Evolutionary conservation across 208 protist genomes (phyloP).

Genomic region (Trypanosoma brucei): DNA sequence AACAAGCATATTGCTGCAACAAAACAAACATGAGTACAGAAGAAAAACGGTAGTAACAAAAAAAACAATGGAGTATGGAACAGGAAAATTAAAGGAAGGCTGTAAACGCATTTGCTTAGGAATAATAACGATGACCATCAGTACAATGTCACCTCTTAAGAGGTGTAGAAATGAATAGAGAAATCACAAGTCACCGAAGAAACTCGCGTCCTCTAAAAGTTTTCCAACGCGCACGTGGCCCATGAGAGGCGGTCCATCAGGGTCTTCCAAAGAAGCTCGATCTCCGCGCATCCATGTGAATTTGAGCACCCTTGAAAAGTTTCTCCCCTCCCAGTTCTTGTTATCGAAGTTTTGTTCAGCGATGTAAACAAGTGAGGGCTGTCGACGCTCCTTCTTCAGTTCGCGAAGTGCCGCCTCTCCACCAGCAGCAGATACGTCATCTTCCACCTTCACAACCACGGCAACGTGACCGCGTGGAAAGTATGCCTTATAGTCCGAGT

Average conservation of each 20-base stretch:
- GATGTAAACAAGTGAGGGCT: slow-evolving; percentile 55
- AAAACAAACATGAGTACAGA: background rate
- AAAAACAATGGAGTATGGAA: background rate
- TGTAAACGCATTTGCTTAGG: too few relatives aligned
- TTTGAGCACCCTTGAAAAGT: slow-evolving; percentile 50
- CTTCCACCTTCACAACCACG: slow-evolving; percentile 53
- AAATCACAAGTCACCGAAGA: too few relatives aligned
- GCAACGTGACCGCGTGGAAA: slow-evolving; percentile 36
- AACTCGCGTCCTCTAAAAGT: slow-evolving; percentile 4
- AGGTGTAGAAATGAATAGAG: too few relatives aligned
- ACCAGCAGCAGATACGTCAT: slow-evolving; percentile 41
- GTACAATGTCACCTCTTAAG: too few relatives aligned
- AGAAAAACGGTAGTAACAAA: slow-evolving; percentile 3
- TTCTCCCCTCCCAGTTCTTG: slow-evolving; percentile 32
- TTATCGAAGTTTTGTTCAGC: slow-evolving; percentile 72
- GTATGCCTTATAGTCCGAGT: background rate
- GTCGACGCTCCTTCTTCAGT: slow-evolving; percentile 32
- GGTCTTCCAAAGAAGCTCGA: slow-evolving; percentile 26
- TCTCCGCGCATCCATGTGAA: slow-evolving; percentile 37
- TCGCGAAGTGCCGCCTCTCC: slow-evolving; percentile 26
- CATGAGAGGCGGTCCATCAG: slow-evolving; percentile 24
- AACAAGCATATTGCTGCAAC: too few relatives aligned
- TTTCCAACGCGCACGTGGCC: slow-evolving; percentile 41
- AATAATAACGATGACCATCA: too few relatives aligned
- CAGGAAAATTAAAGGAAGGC: background rate